Base-by-base conservation (phyloP, 2,329 filamentous ascomycete genomes). In the Trichoderma pleuroti region DNA sequence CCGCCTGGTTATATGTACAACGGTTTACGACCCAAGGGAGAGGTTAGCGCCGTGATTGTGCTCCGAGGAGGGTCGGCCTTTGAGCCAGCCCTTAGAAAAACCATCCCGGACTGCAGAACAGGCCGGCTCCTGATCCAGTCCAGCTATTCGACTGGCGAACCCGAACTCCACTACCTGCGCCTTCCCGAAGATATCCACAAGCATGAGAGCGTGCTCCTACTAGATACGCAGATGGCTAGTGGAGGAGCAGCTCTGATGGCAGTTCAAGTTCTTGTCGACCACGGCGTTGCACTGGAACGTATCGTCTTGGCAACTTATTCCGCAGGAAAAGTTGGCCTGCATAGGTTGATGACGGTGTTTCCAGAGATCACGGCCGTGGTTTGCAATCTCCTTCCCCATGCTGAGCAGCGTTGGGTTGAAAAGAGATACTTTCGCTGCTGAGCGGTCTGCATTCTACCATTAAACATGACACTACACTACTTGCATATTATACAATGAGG, bases 241-340 rank as follows among this genome's bases (percentile, higher is more conserved):
- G 96, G 96, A 56, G 95, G 94, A 42, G 88, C 89, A 18, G 89
- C 88, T 1, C 83, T 99, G 71, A 99, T 99, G 96, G 94, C 96
- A 1, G 94, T 98, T 54, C 92, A 96, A 77, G 93, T 98, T n/a
- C 84, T 99, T 67, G 90, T 97, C 18, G 96, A 99, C 79, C 94
- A 98, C 77, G 96, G 96, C 12, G 94, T 98, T 8, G 83, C 88
- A 7, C 91, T 96, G 78, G 88, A 93, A 59, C 91, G 87, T 74
- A 97, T 99, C 74, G 93, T 98, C 39, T 91, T 98, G 79, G 94
- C 97, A 49, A 97, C 95, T 4, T 98, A 97, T 78, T 92, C 93
- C 74, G 95, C 94, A 4, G 95, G 95, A 10, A 90, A 90, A 74
- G 89, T 93, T 75, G 96, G 94, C 0, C 80, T 98, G 72, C 93